phyloP scores from a whole-genome alignment of 1,284 basidiomycete species.

The Irpex sp. region DNA sequence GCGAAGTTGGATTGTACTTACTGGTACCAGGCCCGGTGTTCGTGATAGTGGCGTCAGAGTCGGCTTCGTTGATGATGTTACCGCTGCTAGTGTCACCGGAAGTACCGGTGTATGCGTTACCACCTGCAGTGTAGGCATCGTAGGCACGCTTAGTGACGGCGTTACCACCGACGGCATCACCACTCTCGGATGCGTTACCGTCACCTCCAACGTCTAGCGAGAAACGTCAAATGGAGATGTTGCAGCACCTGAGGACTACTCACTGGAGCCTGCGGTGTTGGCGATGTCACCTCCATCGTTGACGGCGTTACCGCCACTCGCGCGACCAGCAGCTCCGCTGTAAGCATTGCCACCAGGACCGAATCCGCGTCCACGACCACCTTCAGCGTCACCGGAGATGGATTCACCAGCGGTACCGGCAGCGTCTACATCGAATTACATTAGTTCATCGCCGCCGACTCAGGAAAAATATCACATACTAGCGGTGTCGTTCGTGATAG shows the following conservation, averaged over 20 bases:
- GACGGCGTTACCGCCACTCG: conserved; percentile 11
- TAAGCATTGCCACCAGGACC: conserved; percentile 16
- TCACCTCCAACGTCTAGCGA: conserved; percentile 14
- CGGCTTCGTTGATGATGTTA: conserved; percentile 14
- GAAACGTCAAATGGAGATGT: background rate
- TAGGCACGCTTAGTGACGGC: conserved; percentile 10
- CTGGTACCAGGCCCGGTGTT: conserved; percentile 11
- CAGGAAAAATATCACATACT: conserved; percentile 6
- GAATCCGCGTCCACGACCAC: conserved; percentile 9
- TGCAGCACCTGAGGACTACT: background rate
- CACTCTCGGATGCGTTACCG: conserved; percentile 11
- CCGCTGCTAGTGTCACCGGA: conserved; percentile 19
- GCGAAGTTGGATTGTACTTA: conserved; percentile 6
- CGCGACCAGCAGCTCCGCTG: conserved; percentile 11
- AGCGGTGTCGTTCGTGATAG: conserved; percentile 11
- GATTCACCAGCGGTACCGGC: conserved; percentile 11
- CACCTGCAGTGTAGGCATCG: conserved; percentile 18
- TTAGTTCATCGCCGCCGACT: background rate
- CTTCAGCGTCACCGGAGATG: conserved; percentile 11
- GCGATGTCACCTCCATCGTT: conserved; percentile 12
- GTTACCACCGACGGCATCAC: conserved; percentile 13
- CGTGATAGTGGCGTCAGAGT: conserved; percentile 8
- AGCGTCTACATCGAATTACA: conserved; percentile 3
- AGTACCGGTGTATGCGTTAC: conserved; percentile 24
- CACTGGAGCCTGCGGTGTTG: conserved; percentile 11